Conservation (phyloP, 768 basidiomycete genomes). For the Boletus rufocinnamomeus region DNA sequence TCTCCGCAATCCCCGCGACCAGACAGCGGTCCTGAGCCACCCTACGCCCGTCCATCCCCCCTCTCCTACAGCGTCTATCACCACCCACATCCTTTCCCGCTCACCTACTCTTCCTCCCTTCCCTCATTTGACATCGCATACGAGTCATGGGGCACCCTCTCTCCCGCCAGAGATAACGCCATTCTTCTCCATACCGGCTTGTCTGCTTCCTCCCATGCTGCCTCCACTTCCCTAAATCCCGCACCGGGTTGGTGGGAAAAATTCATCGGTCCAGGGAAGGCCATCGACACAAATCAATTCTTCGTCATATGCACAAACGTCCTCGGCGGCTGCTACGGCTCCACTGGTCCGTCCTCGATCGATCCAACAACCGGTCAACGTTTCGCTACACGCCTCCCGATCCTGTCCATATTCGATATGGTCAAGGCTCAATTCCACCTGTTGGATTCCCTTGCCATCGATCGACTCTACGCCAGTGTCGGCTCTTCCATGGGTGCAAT, state of each 20-base stretch:
- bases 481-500: conserved; percentile 98
- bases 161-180: conserved; percentile 75
- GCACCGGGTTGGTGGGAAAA: conserved; percentile 98
- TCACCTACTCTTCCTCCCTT: conserved; percentile 62
- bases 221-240: conserved; percentile 74
- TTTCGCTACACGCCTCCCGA: conserved; percentile 90
- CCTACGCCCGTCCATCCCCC: conserved; percentile 80
- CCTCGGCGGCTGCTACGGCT: conserved; percentile 96
- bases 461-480: conserved; percentile 89
- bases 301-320: conserved; percentile 97
- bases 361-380: conserved; percentile 66
- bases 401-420: conserved; percentile 96
- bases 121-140: conserved; percentile 87
- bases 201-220: conserved; percentile 94
- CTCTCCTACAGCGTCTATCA: conserved; percentile 70
- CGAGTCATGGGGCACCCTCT: conserved; percentile 96
- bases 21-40: conserved; percentile 74
- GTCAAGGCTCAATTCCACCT: conserved; percentile 88
- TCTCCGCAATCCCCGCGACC: conserved; percentile 20
- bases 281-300: conserved; percentile 90
- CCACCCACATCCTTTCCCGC: conserved; percentile 59
- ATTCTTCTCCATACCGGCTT: conserved; percentile 96
- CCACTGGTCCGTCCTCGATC: conserved; percentile 88
- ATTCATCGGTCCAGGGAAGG: conserved; percentile 94
- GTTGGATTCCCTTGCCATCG: conserved; percentile 80